Conservation (phyloP, 202 grass and related monocot genomes). For the Schoenoplectus triqueter region DNA sequence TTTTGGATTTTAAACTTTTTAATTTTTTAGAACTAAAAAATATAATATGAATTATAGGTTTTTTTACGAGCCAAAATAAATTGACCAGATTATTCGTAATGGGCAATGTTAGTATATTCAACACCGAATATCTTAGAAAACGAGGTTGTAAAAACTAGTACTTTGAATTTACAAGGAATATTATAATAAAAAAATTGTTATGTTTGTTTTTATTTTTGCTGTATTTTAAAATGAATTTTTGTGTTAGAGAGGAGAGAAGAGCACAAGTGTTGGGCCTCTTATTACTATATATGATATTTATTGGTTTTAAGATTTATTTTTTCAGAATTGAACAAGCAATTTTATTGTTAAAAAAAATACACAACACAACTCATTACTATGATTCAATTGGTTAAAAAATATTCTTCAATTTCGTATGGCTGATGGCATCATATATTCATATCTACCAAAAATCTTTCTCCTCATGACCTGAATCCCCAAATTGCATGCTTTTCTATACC, state of each 20-base stretch:
- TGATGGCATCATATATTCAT: neutral
- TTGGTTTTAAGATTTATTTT: neutral
- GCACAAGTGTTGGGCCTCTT: too few species aligned
- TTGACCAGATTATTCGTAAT: neutral
- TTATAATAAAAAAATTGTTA: neutral
- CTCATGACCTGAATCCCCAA: neutral
- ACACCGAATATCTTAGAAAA: neutral
- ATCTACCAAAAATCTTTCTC: neutral
- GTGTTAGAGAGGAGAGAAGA: neutral
- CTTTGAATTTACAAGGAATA: neutral
- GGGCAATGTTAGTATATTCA: neutral
- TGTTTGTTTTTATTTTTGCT: neutral
- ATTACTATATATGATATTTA: neutral
- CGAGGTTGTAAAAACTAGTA: neutral
- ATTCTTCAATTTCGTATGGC: neutral
- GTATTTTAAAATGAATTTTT: neutral
- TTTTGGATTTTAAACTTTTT: neutral
- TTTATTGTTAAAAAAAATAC: neutral
- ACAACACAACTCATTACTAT: neutral
- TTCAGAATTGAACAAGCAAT: too few species aligned
- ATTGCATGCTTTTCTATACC: neutral
- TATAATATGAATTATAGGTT: neutral
- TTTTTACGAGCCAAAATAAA: neutral
- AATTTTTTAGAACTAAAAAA: neutral
- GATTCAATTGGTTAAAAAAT: neutral